Conservation (phyloP, 768 basidiomycete genomes). For the Porpolomopsis calyptriformis region DNA sequence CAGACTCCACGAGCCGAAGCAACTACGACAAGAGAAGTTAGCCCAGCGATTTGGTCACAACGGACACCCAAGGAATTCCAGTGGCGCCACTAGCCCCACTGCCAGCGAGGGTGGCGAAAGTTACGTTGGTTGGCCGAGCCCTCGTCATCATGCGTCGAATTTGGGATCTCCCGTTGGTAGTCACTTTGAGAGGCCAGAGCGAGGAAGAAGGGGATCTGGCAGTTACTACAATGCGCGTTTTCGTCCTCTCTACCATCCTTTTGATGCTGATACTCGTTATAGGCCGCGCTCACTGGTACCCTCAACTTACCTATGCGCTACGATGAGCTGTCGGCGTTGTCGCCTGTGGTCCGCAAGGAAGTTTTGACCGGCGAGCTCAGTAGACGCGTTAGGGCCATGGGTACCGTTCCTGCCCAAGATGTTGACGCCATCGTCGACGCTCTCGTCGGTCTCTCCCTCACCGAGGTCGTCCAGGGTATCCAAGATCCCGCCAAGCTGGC, state of each 20-base stretch:
- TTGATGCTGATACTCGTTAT: slow-evolving; percentile 3
- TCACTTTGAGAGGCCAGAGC: slow-evolving; percentile 47
- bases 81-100: slow-evolving; percentile 79
- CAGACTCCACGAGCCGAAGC: slow-evolving; percentile 83
- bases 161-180: slow-evolving; percentile 47
- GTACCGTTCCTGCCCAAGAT: slow-evolving; percentile 42
- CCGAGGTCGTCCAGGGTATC: slow-evolving; percentile 66
- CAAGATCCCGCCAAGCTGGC: slow-evolving; percentile 57
- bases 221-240: slow-evolving; percentile 71
- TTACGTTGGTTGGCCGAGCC: slow-evolving; percentile 64
- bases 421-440: slow-evolving; percentile 61
- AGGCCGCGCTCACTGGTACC: slow-evolving; percentile 77
- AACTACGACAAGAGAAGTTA: slow-evolving; percentile 80
- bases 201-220: slow-evolving; percentile 68
- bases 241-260: slow-evolving; percentile 8
- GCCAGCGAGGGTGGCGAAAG: slow-evolving; percentile 74
- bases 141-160: slow-evolving; percentile 42
- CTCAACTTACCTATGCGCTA: slow-evolving; percentile 80
- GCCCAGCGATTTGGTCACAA: slow-evolving; percentile 75
- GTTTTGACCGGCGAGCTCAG: slow-evolving; percentile 76
- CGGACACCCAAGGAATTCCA: slow-evolving; percentile 69
- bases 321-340: slow-evolving; percentile 70
- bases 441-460: slow-evolving; percentile 58
- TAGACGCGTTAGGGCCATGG: slow-evolving; percentile 55
- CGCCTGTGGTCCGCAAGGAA: slow-evolving; percentile 81